These are phyloP conservation scores for Crithidia expoeki DNA, from an alignment of 208 protist genomes.

Conservation along the genomic window DNA sequence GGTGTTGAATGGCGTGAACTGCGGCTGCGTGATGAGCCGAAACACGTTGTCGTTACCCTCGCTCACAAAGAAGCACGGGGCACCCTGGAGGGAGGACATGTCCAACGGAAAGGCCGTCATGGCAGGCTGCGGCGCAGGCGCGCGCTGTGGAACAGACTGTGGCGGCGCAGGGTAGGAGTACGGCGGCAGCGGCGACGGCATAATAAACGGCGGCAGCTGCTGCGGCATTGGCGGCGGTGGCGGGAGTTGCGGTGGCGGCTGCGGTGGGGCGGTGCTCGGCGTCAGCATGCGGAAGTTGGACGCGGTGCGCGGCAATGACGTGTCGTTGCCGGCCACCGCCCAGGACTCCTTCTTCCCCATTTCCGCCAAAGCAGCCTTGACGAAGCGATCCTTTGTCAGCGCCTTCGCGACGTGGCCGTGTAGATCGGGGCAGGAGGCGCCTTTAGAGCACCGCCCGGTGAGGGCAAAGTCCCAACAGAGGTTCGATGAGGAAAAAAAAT, in stretches of 20 bases:
- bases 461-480: conserved; percentile 61
- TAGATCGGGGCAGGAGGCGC: conserved; percentile 43
- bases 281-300: conserved; percentile 1
- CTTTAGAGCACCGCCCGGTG: conserved; percentile 44
- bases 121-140: conserved; percentile 1
- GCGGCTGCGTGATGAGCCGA: conserved; percentile 34
- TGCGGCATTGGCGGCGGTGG: background rate
- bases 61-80: conserved; percentile 39
- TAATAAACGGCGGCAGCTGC: conserved; percentile 17
- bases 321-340: background rate
- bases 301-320: background rate
- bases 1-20: conserved; percentile 17
- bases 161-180: conserved; percentile 19
- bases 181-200: conserved; percentile 8
- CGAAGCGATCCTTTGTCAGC: conserved; percentile 50
- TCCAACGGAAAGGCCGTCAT: conserved; percentile 24
- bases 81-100: conserved; percentile 24
- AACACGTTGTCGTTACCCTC: conserved; percentile 45
- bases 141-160: conserved; percentile 1
- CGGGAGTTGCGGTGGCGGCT: background rate
- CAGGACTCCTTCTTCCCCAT: conserved; percentile 44
- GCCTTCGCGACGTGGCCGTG: conserved; percentile 54
- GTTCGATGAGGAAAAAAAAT: conserved; percentile 56
- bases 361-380: conserved; percentile 46
- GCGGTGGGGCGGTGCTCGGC: background rate